Base-by-base conservation (phyloP, 1,139 yeast species). In the Suhomyces bribrorum region DNA sequence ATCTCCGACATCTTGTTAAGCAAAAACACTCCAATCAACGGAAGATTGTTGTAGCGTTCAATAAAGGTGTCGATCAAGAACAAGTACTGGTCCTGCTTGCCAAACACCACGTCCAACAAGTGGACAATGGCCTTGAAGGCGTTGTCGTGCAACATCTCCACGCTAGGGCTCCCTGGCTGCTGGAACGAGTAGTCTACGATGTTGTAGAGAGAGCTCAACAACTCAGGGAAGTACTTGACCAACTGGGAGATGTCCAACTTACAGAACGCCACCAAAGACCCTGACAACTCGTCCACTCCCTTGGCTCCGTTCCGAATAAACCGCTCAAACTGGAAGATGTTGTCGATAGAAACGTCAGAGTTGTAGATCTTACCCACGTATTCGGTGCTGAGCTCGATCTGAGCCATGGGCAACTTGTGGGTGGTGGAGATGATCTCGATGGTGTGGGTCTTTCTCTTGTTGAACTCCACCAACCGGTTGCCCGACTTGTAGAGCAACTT, bases 291-390 rank as follows among this genome's bases (percentile, higher is more conserved):
- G 43, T 76, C 73, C 41, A 75, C 60, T 30, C 79, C 75, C 44
- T 67, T 62, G 23, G 63, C 60, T 18, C 68, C 75, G 28, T 51
- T 50, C 50, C 66, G 70, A 51, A 70, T 74, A 26, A 72, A 63
- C 35, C 70, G 59, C 45, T 69, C 79, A 75, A 79, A 82, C 46
- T 74, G 75, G 49, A 83, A 61, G 39, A 87, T 66, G 37, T 73
- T 72, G 37, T 77, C 81, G 45, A 84, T 71, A 4, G 83, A 66
- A 15, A 65, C 48, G 47, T 84, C 89, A 14, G 81, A 66, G 53
- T 85, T 86, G 62, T 69, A 84, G 12, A 69, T 62, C 49, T 77
- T 82, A 20, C 96, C 96, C 42, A 83, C 79, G 56, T 86, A 86
- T 41, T 78, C 82, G 1, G 87, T 69, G 26, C 76, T 67, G 14